These are phyloP conservation scores for Trichophyton mentagrophytes DNA, from an alignment of 2,329 filamentous ascomycete genomes.

Conservation along the genomic window DNA sequence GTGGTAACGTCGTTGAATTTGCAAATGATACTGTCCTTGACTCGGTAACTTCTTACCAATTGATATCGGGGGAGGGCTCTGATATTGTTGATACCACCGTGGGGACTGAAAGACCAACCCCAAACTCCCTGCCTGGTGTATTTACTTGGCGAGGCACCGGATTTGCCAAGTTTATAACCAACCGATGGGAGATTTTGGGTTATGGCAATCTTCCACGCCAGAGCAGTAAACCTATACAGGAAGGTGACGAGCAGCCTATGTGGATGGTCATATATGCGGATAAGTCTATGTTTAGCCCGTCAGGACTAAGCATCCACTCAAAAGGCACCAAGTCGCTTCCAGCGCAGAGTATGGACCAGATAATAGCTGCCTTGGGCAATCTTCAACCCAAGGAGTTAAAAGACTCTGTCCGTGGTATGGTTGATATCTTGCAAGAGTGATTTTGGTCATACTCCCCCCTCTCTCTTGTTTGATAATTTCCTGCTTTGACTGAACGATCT, in stretches of 20 bases:
- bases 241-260: not conserved
- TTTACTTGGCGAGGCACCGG: conserved; percentile 2
- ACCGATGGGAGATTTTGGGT: not conserved
- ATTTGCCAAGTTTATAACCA: conserved; percentile 1
- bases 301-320: not conserved
- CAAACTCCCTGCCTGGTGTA: not conserved
- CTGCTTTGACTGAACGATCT: not conserved
- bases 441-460: not conserved
- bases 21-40: not conserved
- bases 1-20: not conserved
- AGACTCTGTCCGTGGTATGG: not conserved
- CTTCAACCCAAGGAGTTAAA: not conserved
- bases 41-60: conserved; percentile 1
- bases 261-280: not conserved
- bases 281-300: not conserved
- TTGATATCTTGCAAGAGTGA: not conserved
- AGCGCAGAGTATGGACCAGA: not conserved
- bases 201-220: not conserved
- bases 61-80: not conserved
- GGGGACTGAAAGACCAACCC: not conserved
- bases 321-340: not conserved
- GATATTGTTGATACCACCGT: not conserved
- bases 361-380: not conserved
- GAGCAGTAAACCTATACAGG: not conserved
- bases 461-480: too few relatives aligned